Evolutionary conservation across 305 asterid genomes (phyloP).

Genomic region (Fraxinus velutina): DNA sequence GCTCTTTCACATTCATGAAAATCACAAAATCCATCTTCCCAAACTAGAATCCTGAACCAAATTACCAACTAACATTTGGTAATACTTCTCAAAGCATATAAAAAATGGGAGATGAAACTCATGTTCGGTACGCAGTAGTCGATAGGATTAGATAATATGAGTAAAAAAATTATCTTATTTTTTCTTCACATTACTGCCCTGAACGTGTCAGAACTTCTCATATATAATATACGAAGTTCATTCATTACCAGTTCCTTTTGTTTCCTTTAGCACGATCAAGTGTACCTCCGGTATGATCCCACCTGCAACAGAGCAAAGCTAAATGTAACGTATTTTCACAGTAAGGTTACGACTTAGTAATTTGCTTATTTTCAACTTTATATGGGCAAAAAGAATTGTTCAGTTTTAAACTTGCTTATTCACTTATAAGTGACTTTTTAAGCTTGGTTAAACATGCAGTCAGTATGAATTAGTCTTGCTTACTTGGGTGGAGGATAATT

Average conservation of each 20-base stretch:
- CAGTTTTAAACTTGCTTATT: neutral
- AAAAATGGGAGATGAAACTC: neutral
- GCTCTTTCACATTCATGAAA: slow-evolving; percentile 60
- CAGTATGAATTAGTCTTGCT: slow-evolving; percentile 14
- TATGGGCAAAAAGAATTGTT: neutral
- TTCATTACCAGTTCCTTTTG: slow-evolving; percentile 68
- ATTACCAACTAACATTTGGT: neutral
- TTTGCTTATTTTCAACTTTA: neutral
- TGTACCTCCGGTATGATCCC: slow-evolving; percentile 67
- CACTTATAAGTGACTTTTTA: neutral
- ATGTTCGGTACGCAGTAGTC: neutral
- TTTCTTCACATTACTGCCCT: neutral
- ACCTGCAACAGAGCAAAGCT: slow-evolving; percentile 37
- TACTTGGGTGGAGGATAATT: slow-evolving; percentile 88
- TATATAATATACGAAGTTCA: neutral
- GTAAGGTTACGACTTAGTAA: neutral
- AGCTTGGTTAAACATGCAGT: neutral
- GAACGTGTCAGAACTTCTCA: neutral
- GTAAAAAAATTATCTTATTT: too few species aligned
- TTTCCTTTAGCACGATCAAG: slow-evolving; percentile 69
- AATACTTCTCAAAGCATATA: neutral
- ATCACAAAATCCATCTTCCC: slow-evolving; percentile 87
- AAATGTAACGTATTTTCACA: neutral
- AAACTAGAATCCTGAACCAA: slow-evolving; percentile 71
- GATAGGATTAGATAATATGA: neutral